phyloP scores from a whole-genome alignment of 441 rosid species.

The Omphalea diandra region DNA sequence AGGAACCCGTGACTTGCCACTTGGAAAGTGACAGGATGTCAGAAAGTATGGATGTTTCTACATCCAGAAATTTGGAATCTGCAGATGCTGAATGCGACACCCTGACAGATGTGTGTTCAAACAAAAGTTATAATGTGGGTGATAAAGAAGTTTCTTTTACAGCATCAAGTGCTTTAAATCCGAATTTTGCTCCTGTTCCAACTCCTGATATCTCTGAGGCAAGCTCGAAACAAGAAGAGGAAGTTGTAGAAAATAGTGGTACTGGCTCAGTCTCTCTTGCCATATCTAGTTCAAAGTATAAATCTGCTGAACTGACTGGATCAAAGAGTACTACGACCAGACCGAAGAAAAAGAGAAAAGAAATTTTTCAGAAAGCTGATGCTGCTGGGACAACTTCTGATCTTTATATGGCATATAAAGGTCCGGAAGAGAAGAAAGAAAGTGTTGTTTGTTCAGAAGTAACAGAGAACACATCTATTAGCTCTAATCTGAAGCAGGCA shows the following conservation, averaged over 20 bases:
- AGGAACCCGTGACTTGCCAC: conserved; percentile 28
- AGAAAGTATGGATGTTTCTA: conserved; percentile 30
- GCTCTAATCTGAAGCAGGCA: conserved; percentile 39
- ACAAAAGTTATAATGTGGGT: conserved; percentile 16
- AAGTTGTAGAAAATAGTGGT: conserved; percentile 23
- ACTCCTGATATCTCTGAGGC: conserved; percentile 30
- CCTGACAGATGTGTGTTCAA: conserved; percentile 28
- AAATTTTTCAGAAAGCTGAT: conserved; percentile 83
- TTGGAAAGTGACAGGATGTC: conserved; percentile 26
- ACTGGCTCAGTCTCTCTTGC: conserved; percentile 18
- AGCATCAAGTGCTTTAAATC: conserved; percentile 28
- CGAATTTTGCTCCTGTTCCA: conserved; percentile 33
- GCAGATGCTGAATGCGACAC: conserved; percentile 31
- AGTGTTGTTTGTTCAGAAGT: conserved; percentile 29
- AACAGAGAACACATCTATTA: conserved; percentile 27
- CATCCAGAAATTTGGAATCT: conserved; percentile 30
- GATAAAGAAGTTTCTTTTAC: conserved; percentile 24
- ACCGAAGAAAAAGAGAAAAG: conserved; percentile 63
- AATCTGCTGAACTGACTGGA: conserved; percentile 45
- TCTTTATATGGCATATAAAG: conserved; percentile 87
- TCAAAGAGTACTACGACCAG: conserved; percentile 41
- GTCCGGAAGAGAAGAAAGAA: conserved; percentile 85
- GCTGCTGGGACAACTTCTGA: conserved; percentile 88
- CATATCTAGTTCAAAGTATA: conserved; percentile 51
- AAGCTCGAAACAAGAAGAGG: conserved; percentile 35